Evolutionary conservation across 2,329 filamentous ascomycete genomes (phyloP), one percentile per base, ranked within the genome.

Genomic region (Pyrenochaeta sp.): DNA sequence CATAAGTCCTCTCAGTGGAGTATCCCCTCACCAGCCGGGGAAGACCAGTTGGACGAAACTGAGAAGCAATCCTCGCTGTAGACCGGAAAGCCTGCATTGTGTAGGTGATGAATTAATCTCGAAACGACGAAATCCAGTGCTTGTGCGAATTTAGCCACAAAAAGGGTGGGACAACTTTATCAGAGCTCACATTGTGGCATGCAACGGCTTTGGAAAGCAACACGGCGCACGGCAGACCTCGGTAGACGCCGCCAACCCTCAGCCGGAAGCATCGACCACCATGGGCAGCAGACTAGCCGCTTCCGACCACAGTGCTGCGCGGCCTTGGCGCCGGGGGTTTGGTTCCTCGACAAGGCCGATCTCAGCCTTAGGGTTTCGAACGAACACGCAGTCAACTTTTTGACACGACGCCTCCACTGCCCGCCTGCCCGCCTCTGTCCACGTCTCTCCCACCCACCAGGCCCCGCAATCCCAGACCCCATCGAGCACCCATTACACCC

Each of bases 31-130:
- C 69, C 35, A 84, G 68, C 38, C 79, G 77, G 31, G 85, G 83
- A 23, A 86, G 74, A 28, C 80, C 80, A 36, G 76, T 77, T 28
- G 78, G 72, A 8, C 60, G 80, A 63, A 88, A 81, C 51, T 80
- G 80, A 19, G 81, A 81, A 63, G 82, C 81, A 52, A 83, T 72
- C 31, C 88, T 81, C 67, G 83, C 79, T 63, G 87, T 71, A 58
- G 77, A 79, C 59, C 82, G 80, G 45, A 85, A 69, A 28, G 78
- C 66, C 61, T 81, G 82, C 70, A 73, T 73, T 1, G 13, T 57
- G 48, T 19, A 11, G 37, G 35, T 50, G n/a, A 18, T 35, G 18
- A 52, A 48, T 50, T 44, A 46, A 41, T 20, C 19, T 13, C 27
- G 28, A 11, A 4, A 9, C 31, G 10, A 13, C 23, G n/a, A 31